Base-by-base conservation (phyloP, 345 rosid genomes). In the Alliaria petiolata region DNA sequence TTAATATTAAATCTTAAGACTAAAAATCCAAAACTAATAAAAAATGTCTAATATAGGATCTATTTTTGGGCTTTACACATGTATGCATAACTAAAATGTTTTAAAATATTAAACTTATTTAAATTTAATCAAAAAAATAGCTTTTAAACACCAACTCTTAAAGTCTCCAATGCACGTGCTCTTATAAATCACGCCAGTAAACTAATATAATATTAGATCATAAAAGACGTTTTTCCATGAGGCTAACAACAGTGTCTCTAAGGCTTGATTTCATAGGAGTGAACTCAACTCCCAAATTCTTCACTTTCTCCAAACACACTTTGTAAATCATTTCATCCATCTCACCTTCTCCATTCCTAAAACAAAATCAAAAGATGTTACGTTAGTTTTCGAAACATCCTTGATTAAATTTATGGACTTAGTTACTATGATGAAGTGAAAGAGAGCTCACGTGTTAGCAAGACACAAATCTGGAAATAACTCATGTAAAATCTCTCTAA, bases 241-340 rank as follows among this genome's bases (percentile, higher is more conserved):
- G 75, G 19, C 75, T 76, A 16, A 35, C 9, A 20, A 68, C 4
- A 55, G 79, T 45, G 51, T 76, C 79, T 34, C 12, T 52, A 11
- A 76, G 66, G 50, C 54, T 26, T 19, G 35, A 3, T 12, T 68
- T 26, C 6, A 69, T 2, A 46, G 75, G 69, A 62, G 59, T 76
- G 22, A 69, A 76, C 45, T 69, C 74, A 46, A 76, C 15, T 43
- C 66, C 79, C 56, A 76, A 45, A 11, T 20, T 76, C 65, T 76
- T 76, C 45, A 55, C 70, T 69, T 76, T 76, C 35, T 69, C 79
- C 15, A 53, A 7, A 25, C 65, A 34, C 28, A 69, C 53, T 16
- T 62, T 11, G 51, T n/a, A 61, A 8, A 0, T 28, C 20, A 13
- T 8, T 28, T 7, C 70, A 54, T 1, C 4, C 58, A 17, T 31